Conservation (phyloP, 345 rosid species). For the Firmiana major region DNA sequence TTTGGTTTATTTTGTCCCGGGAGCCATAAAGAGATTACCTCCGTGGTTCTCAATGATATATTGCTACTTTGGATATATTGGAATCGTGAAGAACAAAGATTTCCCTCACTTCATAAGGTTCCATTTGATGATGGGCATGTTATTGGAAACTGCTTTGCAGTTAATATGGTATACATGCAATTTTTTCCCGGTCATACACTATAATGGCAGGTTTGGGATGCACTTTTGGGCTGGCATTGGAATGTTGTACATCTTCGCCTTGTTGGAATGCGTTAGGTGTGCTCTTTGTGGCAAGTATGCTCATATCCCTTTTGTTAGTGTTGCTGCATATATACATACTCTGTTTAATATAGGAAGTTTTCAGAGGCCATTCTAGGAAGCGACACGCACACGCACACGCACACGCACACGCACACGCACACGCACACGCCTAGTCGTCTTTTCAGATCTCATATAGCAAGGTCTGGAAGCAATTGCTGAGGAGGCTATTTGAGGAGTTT, state of each 20-base stretch:
- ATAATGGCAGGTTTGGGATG: constrained; percentile 57
- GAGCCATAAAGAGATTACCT: constrained; percentile 58
- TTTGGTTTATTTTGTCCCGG: constrained; percentile 62
- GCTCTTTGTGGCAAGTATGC: constrained; percentile 68
- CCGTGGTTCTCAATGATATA: constrained; percentile 69
- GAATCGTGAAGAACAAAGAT: constrained; percentile 62
- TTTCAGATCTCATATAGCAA: neutral
- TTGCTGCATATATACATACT: constrained; percentile 74
- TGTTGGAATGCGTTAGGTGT: constrained; percentile 60
- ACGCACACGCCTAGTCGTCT: too few species aligned
- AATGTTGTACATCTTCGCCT: constrained; percentile 43
- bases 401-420: too few species aligned
- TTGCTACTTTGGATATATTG: constrained; percentile 47
- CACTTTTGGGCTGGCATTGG: constrained; percentile 70
- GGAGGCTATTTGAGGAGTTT: neutral
- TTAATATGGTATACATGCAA: constrained; percentile 61
- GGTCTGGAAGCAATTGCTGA: too few species aligned
- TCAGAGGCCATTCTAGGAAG: constrained; percentile 34
- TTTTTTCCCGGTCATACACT: constrained; percentile 75
- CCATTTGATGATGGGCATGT: constrained; percentile 90
- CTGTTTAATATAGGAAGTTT: constrained; percentile 54
- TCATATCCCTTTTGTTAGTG: constrained; percentile 56
- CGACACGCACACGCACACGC: too few species aligned
- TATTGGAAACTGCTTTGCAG: constrained; percentile 68
- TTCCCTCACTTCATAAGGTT: constrained; percentile 80